phyloP scores from a whole-genome alignment of 108 stramenopile genomes.

The Cyclotella kingstonii region DNA sequence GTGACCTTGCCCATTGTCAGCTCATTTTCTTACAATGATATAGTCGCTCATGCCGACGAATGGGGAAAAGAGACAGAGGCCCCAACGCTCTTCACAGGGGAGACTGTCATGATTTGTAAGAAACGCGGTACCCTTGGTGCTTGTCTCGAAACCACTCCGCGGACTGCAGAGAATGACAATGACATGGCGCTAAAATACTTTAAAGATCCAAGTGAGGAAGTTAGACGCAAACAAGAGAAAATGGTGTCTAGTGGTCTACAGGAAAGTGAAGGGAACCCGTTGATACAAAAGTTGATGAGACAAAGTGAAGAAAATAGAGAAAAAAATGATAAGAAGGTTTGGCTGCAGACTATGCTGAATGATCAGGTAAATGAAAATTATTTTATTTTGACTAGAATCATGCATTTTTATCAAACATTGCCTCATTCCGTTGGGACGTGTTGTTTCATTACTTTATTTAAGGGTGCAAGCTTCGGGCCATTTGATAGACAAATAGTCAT shows the following conservation, averaged over 20 bases:
- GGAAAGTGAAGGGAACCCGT: constrained; percentile 55
- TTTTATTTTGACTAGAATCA: not conserved
- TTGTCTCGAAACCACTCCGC: constrained; percentile 61
- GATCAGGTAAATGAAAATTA: constrained; percentile 50
- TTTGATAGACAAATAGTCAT: constrained; percentile 77
- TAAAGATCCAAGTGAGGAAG: constrained; percentile 46
- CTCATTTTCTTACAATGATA: not conserved
- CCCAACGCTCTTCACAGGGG: constrained; percentile 81
- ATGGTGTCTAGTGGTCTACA: constrained; percentile 20
- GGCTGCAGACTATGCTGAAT: constrained; percentile 69
- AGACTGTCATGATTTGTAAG: constrained; percentile 78
- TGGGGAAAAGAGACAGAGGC: constrained; percentile 74
- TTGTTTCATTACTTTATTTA: not conserved
- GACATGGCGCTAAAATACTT: constrained; percentile 77
- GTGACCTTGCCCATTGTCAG: no score
- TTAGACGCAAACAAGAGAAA: constrained; percentile 44
- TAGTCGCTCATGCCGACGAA: constrained; percentile 63
- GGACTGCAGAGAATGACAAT: constrained; percentile 78
- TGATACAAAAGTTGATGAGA: constrained; percentile 65
- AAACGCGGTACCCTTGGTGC: constrained; percentile 83
- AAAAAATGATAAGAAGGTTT: constrained; percentile 67
- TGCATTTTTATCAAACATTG: not conserved
- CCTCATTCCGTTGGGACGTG: no score
- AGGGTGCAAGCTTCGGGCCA: constrained; percentile 76
- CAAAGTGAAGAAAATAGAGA: constrained; percentile 78